Conservation (phyloP, 2,329 filamentous ascomycete species). For the Penicillium sp. region DNA sequence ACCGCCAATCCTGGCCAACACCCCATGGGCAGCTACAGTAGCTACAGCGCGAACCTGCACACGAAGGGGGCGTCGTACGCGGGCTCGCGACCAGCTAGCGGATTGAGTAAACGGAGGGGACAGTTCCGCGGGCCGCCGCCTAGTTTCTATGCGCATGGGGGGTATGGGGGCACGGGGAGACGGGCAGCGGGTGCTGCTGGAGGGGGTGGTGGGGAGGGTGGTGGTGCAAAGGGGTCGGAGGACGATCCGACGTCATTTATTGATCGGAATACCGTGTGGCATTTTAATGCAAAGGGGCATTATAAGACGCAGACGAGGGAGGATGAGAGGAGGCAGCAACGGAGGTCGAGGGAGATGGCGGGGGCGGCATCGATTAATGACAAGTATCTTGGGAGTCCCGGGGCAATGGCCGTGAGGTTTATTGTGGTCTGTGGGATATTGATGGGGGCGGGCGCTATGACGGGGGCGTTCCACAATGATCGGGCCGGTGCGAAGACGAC, state of each 20-base stretch:
- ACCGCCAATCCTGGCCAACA: no score
- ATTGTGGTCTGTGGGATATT: no score
- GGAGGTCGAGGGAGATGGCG: no score
- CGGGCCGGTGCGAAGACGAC: no score
- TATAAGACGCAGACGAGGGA: slow-evolving; percentile 62
- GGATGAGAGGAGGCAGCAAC: slow-evolving; percentile 48
- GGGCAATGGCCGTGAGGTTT: no score
- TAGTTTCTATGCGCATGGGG: slow-evolving; percentile 73
- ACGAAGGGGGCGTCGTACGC: no score
- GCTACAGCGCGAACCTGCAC: no score
- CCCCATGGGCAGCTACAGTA: slow-evolving; percentile 49
- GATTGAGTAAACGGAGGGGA: slow-evolving; percentile 65
- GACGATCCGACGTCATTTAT: slow-evolving; percentile 34
- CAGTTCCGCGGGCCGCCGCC: slow-evolving; percentile 85
- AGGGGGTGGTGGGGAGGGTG: no score
- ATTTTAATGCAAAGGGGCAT: slow-evolving; percentile 70
- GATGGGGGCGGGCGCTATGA: no score
- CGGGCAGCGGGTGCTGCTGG: slow-evolving; percentile 38
- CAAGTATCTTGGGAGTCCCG: no score
- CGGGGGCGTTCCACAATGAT: no score
- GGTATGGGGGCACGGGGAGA: slow-evolving; percentile 60
- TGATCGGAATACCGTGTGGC: slow-evolving; percentile 50
- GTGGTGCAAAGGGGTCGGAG: background rate
- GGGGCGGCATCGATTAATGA: no score
- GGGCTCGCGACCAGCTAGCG: slow-evolving; percentile 63